Percentiles rank a stretch among this genome's conserved stretches.
These are phyloP conservation scores for Betula pendula DNA, from an alignment of 306 rosid species.

Conservation along the genomic window DNA sequence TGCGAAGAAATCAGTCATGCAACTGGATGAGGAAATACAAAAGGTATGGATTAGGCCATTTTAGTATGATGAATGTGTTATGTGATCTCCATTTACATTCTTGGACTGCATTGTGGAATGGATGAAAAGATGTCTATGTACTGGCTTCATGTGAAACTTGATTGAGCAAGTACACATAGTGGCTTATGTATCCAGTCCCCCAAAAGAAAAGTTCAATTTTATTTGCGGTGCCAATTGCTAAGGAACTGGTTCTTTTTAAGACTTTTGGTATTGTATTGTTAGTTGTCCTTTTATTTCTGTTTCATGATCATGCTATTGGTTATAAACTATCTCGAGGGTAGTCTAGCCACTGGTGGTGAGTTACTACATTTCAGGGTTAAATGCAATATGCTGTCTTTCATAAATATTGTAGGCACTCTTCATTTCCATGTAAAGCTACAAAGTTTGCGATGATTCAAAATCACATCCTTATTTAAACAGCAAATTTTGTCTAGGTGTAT, in stretches of 20 bases:
- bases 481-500: constrained; percentile 48
- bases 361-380: neutral
- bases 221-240: neutral
- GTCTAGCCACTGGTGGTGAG: neutral
- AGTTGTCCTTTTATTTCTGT: constrained; percentile 8
- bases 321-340: neutral
- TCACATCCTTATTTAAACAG: constrained; percentile 14
- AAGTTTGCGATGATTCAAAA: neutral
- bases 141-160: neutral
- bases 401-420: constrained; percentile 1
- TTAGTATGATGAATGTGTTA: neutral
- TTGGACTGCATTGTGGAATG: neutral
- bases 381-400: neutral
- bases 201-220: neutral
- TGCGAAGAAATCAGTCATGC: constrained; percentile 75
- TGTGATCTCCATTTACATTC: neutral
- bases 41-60: constrained; percentile 51
- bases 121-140: neutral
- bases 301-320: constrained; percentile 3
- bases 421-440: neutral
- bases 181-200: neutral
- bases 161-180: constrained; percentile 1
- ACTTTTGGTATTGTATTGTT: neutral
- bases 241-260: neutral
- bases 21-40: constrained; percentile 76